Evolutionary conservation across 306 rosid genomes (phyloP).

Genomic region (Rubus parviflorus): DNA sequence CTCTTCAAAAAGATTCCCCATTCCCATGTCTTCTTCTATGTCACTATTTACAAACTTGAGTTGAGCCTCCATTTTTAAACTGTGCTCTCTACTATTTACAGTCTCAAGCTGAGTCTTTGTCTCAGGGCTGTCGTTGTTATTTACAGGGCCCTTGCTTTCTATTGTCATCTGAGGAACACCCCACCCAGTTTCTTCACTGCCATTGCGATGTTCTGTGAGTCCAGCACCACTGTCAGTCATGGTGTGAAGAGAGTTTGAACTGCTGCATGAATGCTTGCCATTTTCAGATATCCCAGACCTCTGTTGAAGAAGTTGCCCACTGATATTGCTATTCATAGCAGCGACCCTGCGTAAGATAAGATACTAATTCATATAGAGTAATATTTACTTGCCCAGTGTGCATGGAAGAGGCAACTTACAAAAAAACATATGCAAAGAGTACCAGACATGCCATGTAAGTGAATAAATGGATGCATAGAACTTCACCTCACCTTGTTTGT

Average conservation of each 20-base stretch:
- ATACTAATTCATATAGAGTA: constrained; percentile 6
- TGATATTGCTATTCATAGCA: constrained; percentile 41
- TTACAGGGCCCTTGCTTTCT: constrained; percentile 52
- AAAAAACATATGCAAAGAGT: neutral
- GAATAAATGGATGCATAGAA: constrained; percentile 17
- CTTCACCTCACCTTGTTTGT: constrained; percentile 53
- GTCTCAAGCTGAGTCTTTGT: constrained; percentile 56
- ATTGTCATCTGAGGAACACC: constrained; percentile 39
- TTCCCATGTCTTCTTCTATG: constrained; percentile 53
- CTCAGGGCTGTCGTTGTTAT: constrained; percentile 58
- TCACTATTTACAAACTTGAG: constrained; percentile 81
- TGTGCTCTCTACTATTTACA: constrained; percentile 88
- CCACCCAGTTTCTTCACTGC: constrained; percentile 46
- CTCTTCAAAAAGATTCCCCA: constrained; percentile 75
- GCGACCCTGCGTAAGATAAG: constrained; percentile 38
- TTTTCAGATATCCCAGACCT: constrained; percentile 43
- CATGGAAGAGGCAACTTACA: constrained; percentile 7
- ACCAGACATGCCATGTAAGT: neutral
- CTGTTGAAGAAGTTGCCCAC: constrained; percentile 44
- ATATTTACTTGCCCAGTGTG: neutral
- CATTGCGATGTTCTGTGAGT: constrained; percentile 37
- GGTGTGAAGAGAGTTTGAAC: constrained; percentile 40
- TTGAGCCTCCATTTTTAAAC: constrained; percentile 61
- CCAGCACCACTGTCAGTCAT: constrained; percentile 28
- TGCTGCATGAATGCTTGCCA: constrained; percentile 45